Evolutionary conservation across 2,329 filamentous ascomycete species (phyloP), one percentile per base, ranked within the genome.

Genomic region (Ophiostoma himal-ulmi): DNA sequence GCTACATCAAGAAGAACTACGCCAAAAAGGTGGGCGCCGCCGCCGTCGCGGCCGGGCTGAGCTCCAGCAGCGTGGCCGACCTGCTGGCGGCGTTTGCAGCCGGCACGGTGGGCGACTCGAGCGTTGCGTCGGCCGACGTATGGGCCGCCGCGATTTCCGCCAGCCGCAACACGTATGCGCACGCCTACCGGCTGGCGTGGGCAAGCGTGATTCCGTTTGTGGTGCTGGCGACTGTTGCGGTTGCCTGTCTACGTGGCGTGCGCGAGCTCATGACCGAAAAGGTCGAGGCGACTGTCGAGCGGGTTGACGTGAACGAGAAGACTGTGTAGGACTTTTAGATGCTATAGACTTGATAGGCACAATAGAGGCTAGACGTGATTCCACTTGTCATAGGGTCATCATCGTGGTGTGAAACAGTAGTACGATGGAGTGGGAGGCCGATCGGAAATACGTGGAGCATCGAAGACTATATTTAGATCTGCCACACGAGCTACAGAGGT

Each of bases 251-350:
- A 75, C 81, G 81, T 68, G 82, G 82, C 0, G 83, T 85, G 0
- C 81, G 80, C 72, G 82, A 84, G 66, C 75, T 85, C 65, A 85
- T 85, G 83, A 85, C 83, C 20, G 83, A 85, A 73, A 81, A 83
- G 76, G 81, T 85, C 4, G 83, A 85, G 75, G 83, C 83, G 34
- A 84, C 82, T 1, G 82, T 85, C 8, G 83, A 85, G 75, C 78
- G 75, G 44, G 74, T 77, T 5, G 57, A 34, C 52, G 52, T 26
- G 10, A 13, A 1, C 4, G 52, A 57, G 52, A 57, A 57, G 22
- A 26, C n/a, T 57, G 52, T 57, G n/a, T 26, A 57, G 7, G 48
- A 54, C 20, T 54, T 48, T n/a, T n/a, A 48, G 44, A 57, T 22
- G 26, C 14, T 13, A 14, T n/a, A 30, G 6, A n/a, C 22, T 57